Base-by-base conservation (phyloP, 2,329 filamentous ascomycete genomes). In the Ophiosphaerella narmari region DNA sequence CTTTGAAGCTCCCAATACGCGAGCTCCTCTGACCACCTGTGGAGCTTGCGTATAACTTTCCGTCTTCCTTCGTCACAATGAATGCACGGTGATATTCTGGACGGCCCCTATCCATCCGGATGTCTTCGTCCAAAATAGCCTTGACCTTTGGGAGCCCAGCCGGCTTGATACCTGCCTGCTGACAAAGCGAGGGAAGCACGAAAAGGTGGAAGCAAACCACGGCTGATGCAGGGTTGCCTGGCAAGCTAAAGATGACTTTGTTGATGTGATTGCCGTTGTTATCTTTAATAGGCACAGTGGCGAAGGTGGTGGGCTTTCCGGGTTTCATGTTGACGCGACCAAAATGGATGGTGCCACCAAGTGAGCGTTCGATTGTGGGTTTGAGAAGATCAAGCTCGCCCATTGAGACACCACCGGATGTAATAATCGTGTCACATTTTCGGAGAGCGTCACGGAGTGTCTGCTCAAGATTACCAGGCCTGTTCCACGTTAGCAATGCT, bases 261-360 rank as follows among this genome's bases (percentile, higher is more conserved):
- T 76, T 77, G 21, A 84, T 73, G 39, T 86, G 81, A 35, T 82
- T 77, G 0, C 63, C 60, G 16, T 86, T 84, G 12, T 62, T 61
- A 39, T 71, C 67, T 48, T 86, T 86, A 66, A 82, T 77, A 0
- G 90, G 86, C 0, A 97, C 82, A 0, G 91, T 97, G 2, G 94
- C 94, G 72, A 99, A 99, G 0, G 94, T 99, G 0, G 92, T 97
- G 2, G 94, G 94, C 74, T 97, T 99, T 4, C 94, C 94, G 0
- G 94, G 94, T 77, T 99, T 99, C 94, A 99, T 97, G 46, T 88
- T 84, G 2, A 99, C 94, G 3, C 94, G 88, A 21, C 94, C 94
- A 63, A 99, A 99, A 74, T 97, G 94, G 59, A 99, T 96, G 0
- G 87, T 94, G 7, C 94, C 94, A 48, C 91, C 91, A 1, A 99